These are phyloP conservation scores for Scutellaria minor DNA, from an alignment of 257 asterid species.

Conservation along the genomic window DNA sequence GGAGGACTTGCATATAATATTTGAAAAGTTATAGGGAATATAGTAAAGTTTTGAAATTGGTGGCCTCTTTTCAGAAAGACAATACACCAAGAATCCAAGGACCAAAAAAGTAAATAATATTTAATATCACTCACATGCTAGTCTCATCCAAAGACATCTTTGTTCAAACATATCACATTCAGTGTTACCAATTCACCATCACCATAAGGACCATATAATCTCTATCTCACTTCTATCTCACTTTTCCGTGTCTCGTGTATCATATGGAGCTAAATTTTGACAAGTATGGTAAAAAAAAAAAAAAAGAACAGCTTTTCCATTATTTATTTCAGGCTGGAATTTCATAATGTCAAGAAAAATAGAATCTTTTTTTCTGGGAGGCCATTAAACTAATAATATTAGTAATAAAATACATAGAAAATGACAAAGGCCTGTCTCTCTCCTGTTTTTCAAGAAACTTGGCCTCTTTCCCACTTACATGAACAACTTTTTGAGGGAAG, in stretches of 20 bases:
- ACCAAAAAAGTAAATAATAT: constrained; percentile 1
- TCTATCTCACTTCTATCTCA: no score
- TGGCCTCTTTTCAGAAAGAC: constrained; percentile 37
- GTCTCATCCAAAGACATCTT: constrained; percentile 29
- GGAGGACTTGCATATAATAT: constrained; percentile 18
- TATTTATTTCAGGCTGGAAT: neutral
- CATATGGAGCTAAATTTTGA: neutral
- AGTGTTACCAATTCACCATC: neutral
- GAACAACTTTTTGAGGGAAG: constrained; percentile 41
- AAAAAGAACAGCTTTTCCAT: constrained; percentile 26
- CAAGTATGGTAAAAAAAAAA: constrained; percentile 30
- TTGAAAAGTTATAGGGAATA: neutral
- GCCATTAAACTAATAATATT: constrained; percentile 27
- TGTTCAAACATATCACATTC: constrained; percentile 27
- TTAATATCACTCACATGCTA: constrained; percentile 43
- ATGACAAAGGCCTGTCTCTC: constrained; percentile 58
- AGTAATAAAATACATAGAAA: constrained; percentile 40
- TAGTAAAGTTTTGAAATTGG: constrained; percentile 29
- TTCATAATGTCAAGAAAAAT: neutral
- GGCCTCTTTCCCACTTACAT: constrained; percentile 48
- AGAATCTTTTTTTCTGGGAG: neutral
- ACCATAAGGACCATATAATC: no score
- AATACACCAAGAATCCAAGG: constrained; percentile 41
- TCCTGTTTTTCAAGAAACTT: constrained; percentile 51
- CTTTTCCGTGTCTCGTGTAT: no score